Evolutionary conservation across 257 asterid species (phyloP).

Genomic region (Rauvolfia tetraphylla): DNA sequence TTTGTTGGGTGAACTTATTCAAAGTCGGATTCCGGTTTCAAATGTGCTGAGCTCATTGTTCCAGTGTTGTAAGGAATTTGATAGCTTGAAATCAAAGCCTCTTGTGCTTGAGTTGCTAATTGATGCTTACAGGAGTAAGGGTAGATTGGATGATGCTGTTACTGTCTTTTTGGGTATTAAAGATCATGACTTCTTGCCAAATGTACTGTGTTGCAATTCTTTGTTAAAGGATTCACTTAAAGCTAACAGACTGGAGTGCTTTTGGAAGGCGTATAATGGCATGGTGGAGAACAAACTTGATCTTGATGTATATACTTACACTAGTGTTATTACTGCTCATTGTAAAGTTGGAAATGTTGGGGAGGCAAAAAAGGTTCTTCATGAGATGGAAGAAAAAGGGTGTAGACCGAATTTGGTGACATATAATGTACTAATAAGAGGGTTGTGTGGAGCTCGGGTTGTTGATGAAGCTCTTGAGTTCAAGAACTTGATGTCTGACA

Average conservation of each 20-base stretch:
- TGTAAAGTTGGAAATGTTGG: slow-evolving; percentile 59
- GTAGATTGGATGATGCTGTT: slow-evolving; percentile 69
- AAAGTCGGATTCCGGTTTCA: slow-evolving; percentile 37
- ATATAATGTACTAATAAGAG: slow-evolving; percentile 59
- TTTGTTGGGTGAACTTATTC: slow-evolving; percentile 46
- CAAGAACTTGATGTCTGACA: slow-evolving; percentile 54
- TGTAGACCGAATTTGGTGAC: slow-evolving; percentile 58
- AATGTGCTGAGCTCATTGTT: slow-evolving; percentile 47
- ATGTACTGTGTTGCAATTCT: slow-evolving; percentile 80
- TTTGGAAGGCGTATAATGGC: slow-evolving; percentile 60
- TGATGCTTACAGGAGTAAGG: slow-evolving; percentile 65
- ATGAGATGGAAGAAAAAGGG: slow-evolving; percentile 58
- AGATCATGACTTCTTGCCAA: slow-evolving; percentile 39
- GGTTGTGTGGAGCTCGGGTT: slow-evolving; percentile 54
- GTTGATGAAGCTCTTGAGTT: slow-evolving; percentile 60
- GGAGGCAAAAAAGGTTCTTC: slow-evolving; percentile 57
- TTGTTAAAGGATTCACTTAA: slow-evolving; percentile 69
- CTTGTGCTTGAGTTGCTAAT: slow-evolving; percentile 74
- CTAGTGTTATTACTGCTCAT: slow-evolving; percentile 60
- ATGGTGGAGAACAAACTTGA: slow-evolving; percentile 47
- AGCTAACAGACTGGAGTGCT: slow-evolving; percentile 53
- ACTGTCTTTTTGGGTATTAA: slow-evolving; percentile 48
- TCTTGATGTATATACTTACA: slow-evolving; percentile 60
- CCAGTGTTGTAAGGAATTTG: slow-evolving; percentile 32
- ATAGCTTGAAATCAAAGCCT: slow-evolving; percentile 36